Evolutionary conservation across 352 stramenopile species (phyloP), one percentile per base, ranked within the genome.

Genomic region (Peronospora belbahrii): DNA sequence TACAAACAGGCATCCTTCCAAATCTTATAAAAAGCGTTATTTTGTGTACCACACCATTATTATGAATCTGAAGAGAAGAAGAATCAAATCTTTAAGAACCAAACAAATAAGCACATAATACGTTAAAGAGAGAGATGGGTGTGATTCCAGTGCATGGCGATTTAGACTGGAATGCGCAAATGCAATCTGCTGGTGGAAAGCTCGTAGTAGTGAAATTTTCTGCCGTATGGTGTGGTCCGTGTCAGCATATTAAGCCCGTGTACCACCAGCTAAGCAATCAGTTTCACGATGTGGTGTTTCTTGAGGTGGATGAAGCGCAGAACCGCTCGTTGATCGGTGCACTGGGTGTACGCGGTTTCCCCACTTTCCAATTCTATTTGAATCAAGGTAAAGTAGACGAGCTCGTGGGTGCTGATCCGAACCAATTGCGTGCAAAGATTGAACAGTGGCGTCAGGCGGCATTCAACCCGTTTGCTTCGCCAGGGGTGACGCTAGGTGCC

Each of bases 281-380:
- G 56, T 94, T 90, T 60, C 48, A 70, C 17, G 83, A 94, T 55
- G 85, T 95, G 23, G 77, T 95, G 38, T 96, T 96, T 42, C 66
- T 94, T 11, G 85, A 85, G 36, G 70, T 88, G 34, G 78, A 91
- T 31, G 81, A 96, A 60, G 85, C 67, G 20, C 65, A 85, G 55
- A 94, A 95, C 61, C 63, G 75, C 25, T 84, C 88, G 45, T 58
- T 96, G 23, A 90, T 96, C 54, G 33, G 65, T 34, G 51, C 76
- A 4, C 44, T 93, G 19, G 83, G 79, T 28, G 80, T 96, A 20
- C 71, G 74, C 11, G 82, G 79, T 19, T 96, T 95, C 60, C 86
- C 86, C 17, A 96, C 86, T 2, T 96, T 96, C 60, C 82, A 92
- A 55, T 92, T 96, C 50, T 96, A 96, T 57, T 62, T 96, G 46